Percentiles rank a stretch among this genome's conserved stretches.
These are phyloP conservation scores for Phlyctochytrium bullatum DNA, from an alignment of 192 early-diverging fungal species.

Conservation along the genomic window DNA sequence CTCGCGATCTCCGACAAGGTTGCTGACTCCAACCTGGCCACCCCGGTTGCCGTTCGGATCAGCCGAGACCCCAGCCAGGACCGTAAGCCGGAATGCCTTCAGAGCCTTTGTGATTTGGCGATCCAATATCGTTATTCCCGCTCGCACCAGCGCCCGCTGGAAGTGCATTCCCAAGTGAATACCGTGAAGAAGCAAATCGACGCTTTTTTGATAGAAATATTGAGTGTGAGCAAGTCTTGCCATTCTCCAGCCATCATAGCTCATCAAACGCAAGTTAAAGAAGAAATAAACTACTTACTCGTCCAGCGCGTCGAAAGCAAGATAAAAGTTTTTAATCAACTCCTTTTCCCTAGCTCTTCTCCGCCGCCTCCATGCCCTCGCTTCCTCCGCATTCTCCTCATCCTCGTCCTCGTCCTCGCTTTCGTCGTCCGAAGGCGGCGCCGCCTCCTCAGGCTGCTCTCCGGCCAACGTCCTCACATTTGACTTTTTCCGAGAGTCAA, in stretches of 20 bases:
- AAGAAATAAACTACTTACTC: slow-evolving; percentile 28
- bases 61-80: slow-evolving; percentile 57
- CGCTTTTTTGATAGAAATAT: slow-evolving; percentile 20
- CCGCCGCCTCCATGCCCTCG: slow-evolving; percentile 6
- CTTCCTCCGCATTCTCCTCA: not conserved
- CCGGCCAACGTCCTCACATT: slow-evolving; percentile 7
- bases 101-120: slow-evolving; percentile 74
- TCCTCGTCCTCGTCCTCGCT: slow-evolving; percentile 13
- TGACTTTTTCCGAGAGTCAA: slow-evolving; percentile 18
- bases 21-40: slow-evolving; percentile 16
- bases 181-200: slow-evolving; percentile 60
- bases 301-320: slow-evolving; percentile 83
- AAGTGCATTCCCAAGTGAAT: slow-evolving; percentile 71
- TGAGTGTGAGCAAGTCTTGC: not conserved
- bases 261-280: slow-evolving; percentile 12
- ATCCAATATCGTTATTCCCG: slow-evolving; percentile 76
- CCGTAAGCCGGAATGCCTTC: slow-evolving; percentile 69
- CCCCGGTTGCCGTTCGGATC: slow-evolving; percentile 9
- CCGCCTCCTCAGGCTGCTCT: slow-evolving; percentile 17
- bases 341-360: slow-evolving; percentile 16
- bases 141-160: slow-evolving; percentile 74
- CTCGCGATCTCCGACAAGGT: slow-evolving; percentile 32
- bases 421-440: slow-evolving; percentile 19
- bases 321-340: slow-evolving; percentile 83
- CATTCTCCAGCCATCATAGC: not conserved